phyloP scores from a whole-genome alignment of 306 rosid species.

The Trichosanthes cucumerina region DNA sequence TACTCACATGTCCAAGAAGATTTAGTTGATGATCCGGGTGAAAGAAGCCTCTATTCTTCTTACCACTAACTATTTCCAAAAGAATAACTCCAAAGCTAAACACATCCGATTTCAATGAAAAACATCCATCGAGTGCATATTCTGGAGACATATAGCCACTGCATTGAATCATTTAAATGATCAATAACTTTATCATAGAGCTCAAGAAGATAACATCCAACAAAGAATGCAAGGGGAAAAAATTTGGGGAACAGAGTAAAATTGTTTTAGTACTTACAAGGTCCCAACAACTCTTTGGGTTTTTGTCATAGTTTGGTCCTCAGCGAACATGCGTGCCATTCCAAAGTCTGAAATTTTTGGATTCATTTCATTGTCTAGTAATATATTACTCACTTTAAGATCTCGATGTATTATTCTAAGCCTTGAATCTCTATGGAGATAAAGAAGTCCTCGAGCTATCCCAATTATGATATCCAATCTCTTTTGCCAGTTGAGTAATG shows the following conservation, averaged over 20 bases:
- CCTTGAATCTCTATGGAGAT: conserved; percentile 48
- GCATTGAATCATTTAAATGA: neutral
- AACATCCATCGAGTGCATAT: conserved; percentile 17
- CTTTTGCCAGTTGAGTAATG: conserved; percentile 28
- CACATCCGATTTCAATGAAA: conserved; percentile 31
- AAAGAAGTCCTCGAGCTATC: conserved; percentile 47
- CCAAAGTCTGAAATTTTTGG: conserved; percentile 46
- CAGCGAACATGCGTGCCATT: conserved; percentile 27
- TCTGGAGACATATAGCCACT: conserved; percentile 36
- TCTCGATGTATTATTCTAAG: conserved; percentile 64
- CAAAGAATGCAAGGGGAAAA: neutral
- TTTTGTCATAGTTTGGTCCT: conserved; percentile 13
- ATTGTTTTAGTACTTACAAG: conserved; percentile 15
- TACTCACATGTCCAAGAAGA: conserved; percentile 23
- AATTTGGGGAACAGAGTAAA: neutral
- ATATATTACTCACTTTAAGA: conserved; percentile 23
- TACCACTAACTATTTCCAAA: conserved; percentile 39
- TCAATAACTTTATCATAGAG: no score
- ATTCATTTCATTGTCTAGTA: conserved; percentile 25
- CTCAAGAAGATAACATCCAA: neutral
- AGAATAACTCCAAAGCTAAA: conserved; percentile 44
- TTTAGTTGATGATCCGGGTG: conserved; percentile 17
- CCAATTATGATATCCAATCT: conserved; percentile 36
- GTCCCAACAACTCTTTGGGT: conserved; percentile 36
- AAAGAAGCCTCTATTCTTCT: conserved; percentile 18